Conservation (phyloP, 2,329 filamentous ascomycete genomes). For the Cylindrodendrum hubeiense region DNA sequence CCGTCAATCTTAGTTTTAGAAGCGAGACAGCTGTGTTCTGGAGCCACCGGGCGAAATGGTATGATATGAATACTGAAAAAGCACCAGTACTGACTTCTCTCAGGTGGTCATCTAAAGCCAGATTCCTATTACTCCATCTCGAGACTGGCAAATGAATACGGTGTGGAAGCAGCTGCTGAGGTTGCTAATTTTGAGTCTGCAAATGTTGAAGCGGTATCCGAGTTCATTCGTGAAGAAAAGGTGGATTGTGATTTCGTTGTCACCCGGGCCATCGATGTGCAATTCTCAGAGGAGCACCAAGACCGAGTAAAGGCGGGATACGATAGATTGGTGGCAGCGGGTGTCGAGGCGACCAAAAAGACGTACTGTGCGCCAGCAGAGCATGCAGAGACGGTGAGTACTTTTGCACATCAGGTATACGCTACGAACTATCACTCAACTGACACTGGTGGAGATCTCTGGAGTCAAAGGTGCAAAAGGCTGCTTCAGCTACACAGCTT, state of each 20-base stretch:
- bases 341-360: not conserved
- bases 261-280: conserved; percentile 54
- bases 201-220: conserved; percentile 45
- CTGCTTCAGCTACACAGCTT: conserved; percentile 47
- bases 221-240: conserved; percentile 50
- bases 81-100: too few relatives aligned
- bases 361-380: conserved; percentile 15
- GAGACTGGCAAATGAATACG: conserved; percentile 13
- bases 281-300: conserved; percentile 43
- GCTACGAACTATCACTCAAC: not conserved
- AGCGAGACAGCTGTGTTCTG: conserved; percentile 4
- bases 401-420: too few relatives aligned
- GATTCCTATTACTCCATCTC: conserved; percentile 28
- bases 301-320: conserved; percentile 43
- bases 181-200: conserved; percentile 32
- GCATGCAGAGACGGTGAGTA: conserved; percentile 41
- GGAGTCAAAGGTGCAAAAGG: conserved; percentile 53
- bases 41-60: conserved; percentile 7
- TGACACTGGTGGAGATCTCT: conserved; percentile 37
- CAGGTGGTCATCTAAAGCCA: conserved; percentile 39
- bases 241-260: conserved; percentile 60
- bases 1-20: conserved; percentile 2
- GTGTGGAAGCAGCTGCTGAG: conserved; percentile 34
- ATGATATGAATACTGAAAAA: too few relatives aligned
- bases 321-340: conserved; percentile 46